These are phyloP conservation scores for Colletotrichum truncatum DNA, from an alignment of 2,329 filamentous ascomycete species.

Conservation along the genomic window DNA sequence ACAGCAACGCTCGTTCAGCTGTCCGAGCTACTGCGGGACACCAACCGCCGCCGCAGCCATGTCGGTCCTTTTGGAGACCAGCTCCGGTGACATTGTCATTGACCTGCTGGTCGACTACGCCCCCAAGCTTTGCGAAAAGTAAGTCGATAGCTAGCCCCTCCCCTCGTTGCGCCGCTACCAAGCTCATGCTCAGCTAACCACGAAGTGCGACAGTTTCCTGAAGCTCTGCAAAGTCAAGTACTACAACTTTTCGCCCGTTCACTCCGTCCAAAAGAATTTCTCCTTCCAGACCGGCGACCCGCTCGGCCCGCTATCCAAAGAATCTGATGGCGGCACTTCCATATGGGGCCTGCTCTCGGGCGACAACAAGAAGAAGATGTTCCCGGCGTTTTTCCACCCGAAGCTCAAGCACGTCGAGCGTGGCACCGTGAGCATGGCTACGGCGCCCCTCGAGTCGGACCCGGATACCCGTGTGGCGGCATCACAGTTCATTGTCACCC, in stretches of 20 bases:
- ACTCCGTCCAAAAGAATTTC: conserved; percentile 93
- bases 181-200: conserved; percentile 57
- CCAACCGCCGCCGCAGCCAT: conserved; percentile 55
- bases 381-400: conserved; percentile 83
- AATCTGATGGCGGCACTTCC: conserved; percentile 91
- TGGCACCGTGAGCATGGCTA: conserved; percentile 98
- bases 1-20: neutral
- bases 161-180: neutral
- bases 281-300: conserved; percentile 97
- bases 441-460: conserved; percentile 77
- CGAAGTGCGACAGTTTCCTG: conserved; percentile 77
- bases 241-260: conserved; percentile 95
- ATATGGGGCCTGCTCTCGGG: conserved; percentile 88
- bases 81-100: conserved; percentile 91
- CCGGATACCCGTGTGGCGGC: conserved; percentile 84
- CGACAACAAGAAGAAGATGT: conserved; percentile 75
- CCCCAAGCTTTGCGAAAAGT: conserved; percentile 95
- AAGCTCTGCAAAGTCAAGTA: conserved; percentile 99
- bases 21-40: neutral
- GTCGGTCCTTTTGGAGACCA: conserved; percentile 95
- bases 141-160: conserved; percentile 49
- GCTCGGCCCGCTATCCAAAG: conserved; percentile 82
- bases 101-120: conserved; percentile 90
- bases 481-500: conserved; percentile 93
- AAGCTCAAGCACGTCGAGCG: conserved; percentile 90